Conservation (phyloP, 805 yeast genomes). For the Nakazawaea anatomiae region DNA sequence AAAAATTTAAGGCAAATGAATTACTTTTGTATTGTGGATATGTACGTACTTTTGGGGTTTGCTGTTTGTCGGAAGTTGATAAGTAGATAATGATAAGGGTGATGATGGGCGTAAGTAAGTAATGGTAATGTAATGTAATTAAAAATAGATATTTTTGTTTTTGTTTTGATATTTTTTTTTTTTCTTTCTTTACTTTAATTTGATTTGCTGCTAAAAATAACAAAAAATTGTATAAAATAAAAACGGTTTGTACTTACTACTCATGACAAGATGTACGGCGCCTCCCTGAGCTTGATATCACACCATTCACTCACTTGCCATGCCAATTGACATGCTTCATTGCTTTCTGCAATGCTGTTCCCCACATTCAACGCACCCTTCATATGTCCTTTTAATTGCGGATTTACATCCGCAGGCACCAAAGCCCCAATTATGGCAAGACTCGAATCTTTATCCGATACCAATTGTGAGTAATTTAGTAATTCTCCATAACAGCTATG, state of each 20-base stretch:
- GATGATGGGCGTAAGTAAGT: too few relatives aligned
- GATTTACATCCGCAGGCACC: conserved; percentile 90
- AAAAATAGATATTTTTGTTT: neutral
- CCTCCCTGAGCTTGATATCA: conserved; percentile 57
- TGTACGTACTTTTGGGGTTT: too few relatives aligned
- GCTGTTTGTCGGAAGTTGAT: too few relatives aligned
- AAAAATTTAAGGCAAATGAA: too few relatives aligned
- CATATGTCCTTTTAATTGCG: conserved; percentile 87
- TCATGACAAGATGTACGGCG: neutral
- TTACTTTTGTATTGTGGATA: too few relatives aligned
- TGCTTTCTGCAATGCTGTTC: conserved; percentile 56
- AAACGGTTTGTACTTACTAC: neutral
- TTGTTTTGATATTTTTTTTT: neutral
- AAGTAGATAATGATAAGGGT: too few relatives aligned
- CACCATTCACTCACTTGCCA: conserved; percentile 68
- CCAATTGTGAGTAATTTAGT: conserved; percentile 58
- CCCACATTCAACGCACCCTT: conserved; percentile 83
- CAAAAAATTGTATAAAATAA: neutral
- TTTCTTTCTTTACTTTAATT: neutral
- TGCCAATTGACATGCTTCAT: conserved; percentile 54
- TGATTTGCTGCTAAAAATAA: neutral
- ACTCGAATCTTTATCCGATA: conserved; percentile 67
- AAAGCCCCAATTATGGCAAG: conserved; percentile 71
- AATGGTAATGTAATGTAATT: too few relatives aligned
- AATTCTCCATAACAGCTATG: conserved; percentile 75